Evolutionary conservation across 2,329 filamentous ascomycete genomes (phyloP).

Genomic region (Neonectria hederae): DNA sequence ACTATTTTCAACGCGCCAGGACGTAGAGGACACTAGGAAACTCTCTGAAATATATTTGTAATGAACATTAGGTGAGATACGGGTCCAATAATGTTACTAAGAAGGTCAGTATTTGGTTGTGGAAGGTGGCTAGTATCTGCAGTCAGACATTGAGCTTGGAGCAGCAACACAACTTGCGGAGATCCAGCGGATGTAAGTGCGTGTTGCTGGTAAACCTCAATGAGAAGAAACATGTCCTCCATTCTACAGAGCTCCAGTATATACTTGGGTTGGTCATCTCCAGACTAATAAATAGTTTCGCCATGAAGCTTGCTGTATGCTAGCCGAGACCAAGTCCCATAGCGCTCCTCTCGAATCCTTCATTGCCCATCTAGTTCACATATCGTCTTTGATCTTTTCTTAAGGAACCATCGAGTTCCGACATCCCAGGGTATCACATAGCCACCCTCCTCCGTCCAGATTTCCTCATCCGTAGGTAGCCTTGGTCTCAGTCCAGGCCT

Average conservation of each 20-base stretch:
- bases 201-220: no score
- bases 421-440: conserved; percentile 28
- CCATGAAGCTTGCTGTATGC: background rate
- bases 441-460: background rate
- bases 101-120: background rate
- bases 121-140: background rate
- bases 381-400: background rate
- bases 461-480: background rate
- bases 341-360: background rate
- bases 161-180: background rate
- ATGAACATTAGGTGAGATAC: background rate
- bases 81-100: background rate
- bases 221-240: background rate
- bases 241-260: background rate
- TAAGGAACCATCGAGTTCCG: conserved; percentile 1
- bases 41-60: background rate
- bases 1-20: background rate
- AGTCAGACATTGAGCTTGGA: background rate
- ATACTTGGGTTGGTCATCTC: background rate
- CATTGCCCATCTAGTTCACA: background rate
- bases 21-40: background rate
- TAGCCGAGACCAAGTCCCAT: background rate
- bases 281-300: background rate
- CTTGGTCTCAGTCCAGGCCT: conserved; percentile 52
- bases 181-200: background rate